Base-by-base conservation (phyloP, 495 filamentous ascomycete species). In the Parathielavia hyrcaniae region DNA sequence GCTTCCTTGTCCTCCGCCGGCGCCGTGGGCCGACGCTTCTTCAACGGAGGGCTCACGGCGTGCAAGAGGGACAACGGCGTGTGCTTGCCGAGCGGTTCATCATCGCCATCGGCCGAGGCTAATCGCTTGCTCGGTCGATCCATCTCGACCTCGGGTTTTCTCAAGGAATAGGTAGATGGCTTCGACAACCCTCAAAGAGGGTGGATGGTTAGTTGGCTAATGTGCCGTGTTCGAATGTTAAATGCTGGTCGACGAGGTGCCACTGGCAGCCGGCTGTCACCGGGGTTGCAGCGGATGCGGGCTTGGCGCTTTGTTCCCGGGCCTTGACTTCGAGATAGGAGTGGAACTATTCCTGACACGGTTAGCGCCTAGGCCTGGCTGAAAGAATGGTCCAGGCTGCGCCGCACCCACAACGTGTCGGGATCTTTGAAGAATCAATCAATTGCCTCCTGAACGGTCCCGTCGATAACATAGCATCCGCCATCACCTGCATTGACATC, bases 11-110 rank as follows among this genome's bases (percentile, higher is more conserved):
- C 12, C 19, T 59, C 34, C 12, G 45, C 11, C 14, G 66, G 36
- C 17, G 53, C 34, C 14, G 57, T 40, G 9, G 62, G 59, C 46
- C 68, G 67, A n/a, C 51, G 55, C 47, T 63, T 72, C 62, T 73
- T 73, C 26, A 60, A 53, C 0, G 74, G 75, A 26, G 76, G 76
- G 41, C 73, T 77, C 45, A 77, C 71, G 26, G 71, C 69, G 43
- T 67, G 64, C 2, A 66, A 65, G 36, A 77, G 65, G 9, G 75
- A 73, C 16, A 7, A 17, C 3, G 62, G 64, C 9, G 66, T 59
- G 16, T 53, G 8, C 13, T 48, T 56, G 11, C 32, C 16, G 30
- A 16, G 40, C 16, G 32, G 13, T 4, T 45, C 14, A 9, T 26
- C n/a, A 10, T 17, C 50, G 20, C 47, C 19, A 3, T 40, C 52